These are phyloP conservation scores for Gracilaria vermiculophylla DNA, from an alignment of 23 red algal species.

Conservation along the genomic window DNA sequence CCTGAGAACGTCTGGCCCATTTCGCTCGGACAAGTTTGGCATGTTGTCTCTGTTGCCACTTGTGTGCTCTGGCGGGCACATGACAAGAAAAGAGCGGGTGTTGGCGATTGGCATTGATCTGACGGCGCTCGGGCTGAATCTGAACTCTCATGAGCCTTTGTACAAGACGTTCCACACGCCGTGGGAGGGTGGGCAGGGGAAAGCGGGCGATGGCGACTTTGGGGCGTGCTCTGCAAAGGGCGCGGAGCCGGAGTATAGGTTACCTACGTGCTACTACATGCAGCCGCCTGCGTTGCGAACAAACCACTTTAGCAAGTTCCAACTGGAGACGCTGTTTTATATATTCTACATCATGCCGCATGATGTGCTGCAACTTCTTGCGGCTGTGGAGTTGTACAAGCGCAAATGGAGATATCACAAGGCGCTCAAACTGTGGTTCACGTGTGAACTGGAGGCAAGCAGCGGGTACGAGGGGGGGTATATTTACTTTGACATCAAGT, in stretches of 20 bases:
- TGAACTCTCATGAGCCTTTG: slow-evolving; percentile 86
- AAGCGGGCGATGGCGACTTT: not conserved
- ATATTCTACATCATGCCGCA: slow-evolving; percentile 97
- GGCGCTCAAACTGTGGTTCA: slow-evolving; percentile 94
- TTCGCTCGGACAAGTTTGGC: slow-evolving; percentile 49
- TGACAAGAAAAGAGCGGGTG: slow-evolving; percentile 38
- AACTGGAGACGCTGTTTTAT: slow-evolving; percentile 87
- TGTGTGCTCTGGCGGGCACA: slow-evolving; percentile 12
- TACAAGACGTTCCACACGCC: slow-evolving; percentile 77
- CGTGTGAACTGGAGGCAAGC: slow-evolving; percentile 17
- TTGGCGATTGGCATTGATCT: slow-evolving; percentile 90
- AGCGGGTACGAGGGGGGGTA: slow-evolving; percentile 71
- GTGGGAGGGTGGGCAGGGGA: slow-evolving; percentile 59
- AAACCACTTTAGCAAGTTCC: slow-evolving; percentile 90
- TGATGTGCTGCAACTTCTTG: slow-evolving; percentile 87
- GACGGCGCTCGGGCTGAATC: slow-evolving; percentile 84
- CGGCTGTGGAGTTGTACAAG: slow-evolving; percentile 90
- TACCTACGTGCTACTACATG: slow-evolving; percentile 88
- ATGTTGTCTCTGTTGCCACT: slow-evolving; percentile 58
- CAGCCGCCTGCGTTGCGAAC: slow-evolving; percentile 76
- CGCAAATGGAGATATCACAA: slow-evolving; percentile 97
- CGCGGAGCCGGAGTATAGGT: slow-evolving; percentile 76
- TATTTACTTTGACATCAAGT: slow-evolving; percentile 96
- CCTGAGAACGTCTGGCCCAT: not conserved
- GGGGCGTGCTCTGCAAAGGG: slow-evolving; percentile 4